Evolutionary conservation across 805 yeast species (phyloP).

Genomic region (Starmerella gropengiesseri): DNA sequence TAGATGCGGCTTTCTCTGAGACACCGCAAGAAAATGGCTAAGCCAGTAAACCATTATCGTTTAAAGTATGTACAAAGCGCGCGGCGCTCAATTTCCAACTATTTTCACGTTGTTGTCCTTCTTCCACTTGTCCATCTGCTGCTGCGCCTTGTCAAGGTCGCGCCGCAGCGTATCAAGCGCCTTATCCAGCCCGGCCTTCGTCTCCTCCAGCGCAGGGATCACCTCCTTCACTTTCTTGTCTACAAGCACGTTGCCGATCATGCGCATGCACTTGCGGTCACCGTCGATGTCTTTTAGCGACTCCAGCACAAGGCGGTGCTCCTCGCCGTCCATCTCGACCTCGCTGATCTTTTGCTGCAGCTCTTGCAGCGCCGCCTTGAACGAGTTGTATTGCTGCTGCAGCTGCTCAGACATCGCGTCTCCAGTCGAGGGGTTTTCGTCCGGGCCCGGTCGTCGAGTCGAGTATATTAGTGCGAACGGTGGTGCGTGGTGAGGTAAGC

Average conservation of each 20-base stretch:
- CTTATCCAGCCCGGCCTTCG: conserved; percentile 38
- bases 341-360: conserved; percentile 32
- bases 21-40: no score
- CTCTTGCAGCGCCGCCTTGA: conserved; percentile 30
- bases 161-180: conserved; percentile 33
- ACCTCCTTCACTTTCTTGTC: conserved; percentile 77
- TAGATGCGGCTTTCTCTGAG: no score
- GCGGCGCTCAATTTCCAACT: conserved; percentile 26
- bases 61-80: background rate
- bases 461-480: no score
- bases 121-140: conserved; percentile 41
- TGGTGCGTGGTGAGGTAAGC: conserved; percentile 4
- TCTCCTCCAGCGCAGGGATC: conserved; percentile 47
- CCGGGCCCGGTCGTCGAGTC: background rate
- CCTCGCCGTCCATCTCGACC: conserved; percentile 34
- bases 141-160: conserved; percentile 35
- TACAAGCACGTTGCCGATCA: conserved; percentile 88
- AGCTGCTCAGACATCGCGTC: conserved; percentile 20
- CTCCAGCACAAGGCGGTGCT: conserved; percentile 45
- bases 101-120: conserved; percentile 40
- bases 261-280: conserved; percentile 72
- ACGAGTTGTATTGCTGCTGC: conserved; percentile 34
- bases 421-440: no score
- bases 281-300: conserved; percentile 43
- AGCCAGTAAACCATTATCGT: no score